These are phyloP conservation scores for Ophiobolus disseminans DNA, from an alignment of 2,329 filamentous ascomycete species.

Conservation along the genomic window DNA sequence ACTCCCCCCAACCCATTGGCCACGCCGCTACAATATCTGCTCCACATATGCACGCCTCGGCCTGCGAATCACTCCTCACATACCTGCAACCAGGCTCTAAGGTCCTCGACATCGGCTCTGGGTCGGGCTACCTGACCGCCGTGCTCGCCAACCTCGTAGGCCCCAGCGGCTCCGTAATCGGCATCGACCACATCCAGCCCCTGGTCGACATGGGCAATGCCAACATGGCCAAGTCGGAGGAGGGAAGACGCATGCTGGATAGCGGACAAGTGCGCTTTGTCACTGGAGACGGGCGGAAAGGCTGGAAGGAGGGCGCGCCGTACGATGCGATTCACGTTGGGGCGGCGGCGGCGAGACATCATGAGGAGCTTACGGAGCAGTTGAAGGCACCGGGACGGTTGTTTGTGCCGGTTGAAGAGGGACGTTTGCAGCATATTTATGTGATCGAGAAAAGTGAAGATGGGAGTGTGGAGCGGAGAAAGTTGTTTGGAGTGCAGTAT, in stretches of 20 bases:
- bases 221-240: conserved; percentile 55
- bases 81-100: conserved; percentile 60
- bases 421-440: conserved; percentile 70
- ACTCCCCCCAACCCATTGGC: conserved; percentile 73
- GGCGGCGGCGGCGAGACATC: conserved; percentile 78
- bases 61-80: conserved; percentile 67
- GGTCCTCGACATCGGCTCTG: conserved; percentile 59
- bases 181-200: conserved; percentile 58
- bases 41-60: conserved; percentile 75
- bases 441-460: conserved; percentile 73
- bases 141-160: conserved; percentile 80
- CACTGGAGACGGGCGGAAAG: conserved; percentile 68
- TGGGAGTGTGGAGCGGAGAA: conserved; percentile 63
- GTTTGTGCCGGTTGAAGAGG: conserved; percentile 76
- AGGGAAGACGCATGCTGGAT: conserved; percentile 64
- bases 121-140: conserved; percentile 79
- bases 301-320: conserved; percentile 56
- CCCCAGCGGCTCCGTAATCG: conserved; percentile 54
- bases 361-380: conserved; percentile 76
- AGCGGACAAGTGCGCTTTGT: conserved; percentile 73
- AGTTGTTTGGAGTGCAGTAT: conserved; percentile 75
- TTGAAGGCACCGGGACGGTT: conserved; percentile 78
- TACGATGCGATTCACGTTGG: conserved; percentile 98
- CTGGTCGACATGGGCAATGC: conserved; percentile 50
- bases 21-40: conserved; percentile 73